Evolutionary conservation across 2,329 filamentous ascomycete genomes (phyloP), one percentile per base, ranked within the genome.

Genomic region (Helminthosporium solani): DNA sequence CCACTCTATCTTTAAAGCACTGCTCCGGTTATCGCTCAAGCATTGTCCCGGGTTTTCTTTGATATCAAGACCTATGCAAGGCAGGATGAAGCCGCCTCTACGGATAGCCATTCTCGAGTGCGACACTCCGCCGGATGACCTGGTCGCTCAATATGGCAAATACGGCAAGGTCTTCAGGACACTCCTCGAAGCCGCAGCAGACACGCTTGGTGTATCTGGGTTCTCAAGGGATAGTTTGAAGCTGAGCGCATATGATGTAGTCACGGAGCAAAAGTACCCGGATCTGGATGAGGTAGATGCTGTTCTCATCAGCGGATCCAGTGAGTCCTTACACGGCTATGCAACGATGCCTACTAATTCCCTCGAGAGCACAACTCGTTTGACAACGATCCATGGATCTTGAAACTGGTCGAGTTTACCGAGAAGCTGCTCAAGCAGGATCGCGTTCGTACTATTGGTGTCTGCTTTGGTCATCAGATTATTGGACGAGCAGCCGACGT

Each of bases 381-480:
- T 63, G 87, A 88, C 50, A 74, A 85, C 57, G 77, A 83, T 40
- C 80, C 84, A 0, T 95, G 90, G 90, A 92, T 94, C 53, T 53
- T 84, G 33, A 83, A 80, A 42, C 78, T 95, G 1, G 84, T 90
- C 15, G 82, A 84, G 1, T 95, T 84, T 61, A 82, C 80, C 0
- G 73, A 76, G 40, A 74, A 78, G 53, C 75, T 87, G 2, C 75
- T 88, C 27, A 75, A 76, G 11, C 79, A 85, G 53, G 74, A 78
- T 20, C 75, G 82, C 0, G 80, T 94, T 7, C 80, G 83, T 28
- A 71, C 91, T n/a, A 77, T 95, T 14, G 90, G 89, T 9, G 79
- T 94, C 14, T 95, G 90, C 70, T 95, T 92, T 67, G 90, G 90
- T 4, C 90, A 95, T 67, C 89, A 95, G 73, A 90, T 95, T 59